Conservation (phyloP, 2,329 filamentous ascomycete genomes). For the Didymella pomorum region DNA sequence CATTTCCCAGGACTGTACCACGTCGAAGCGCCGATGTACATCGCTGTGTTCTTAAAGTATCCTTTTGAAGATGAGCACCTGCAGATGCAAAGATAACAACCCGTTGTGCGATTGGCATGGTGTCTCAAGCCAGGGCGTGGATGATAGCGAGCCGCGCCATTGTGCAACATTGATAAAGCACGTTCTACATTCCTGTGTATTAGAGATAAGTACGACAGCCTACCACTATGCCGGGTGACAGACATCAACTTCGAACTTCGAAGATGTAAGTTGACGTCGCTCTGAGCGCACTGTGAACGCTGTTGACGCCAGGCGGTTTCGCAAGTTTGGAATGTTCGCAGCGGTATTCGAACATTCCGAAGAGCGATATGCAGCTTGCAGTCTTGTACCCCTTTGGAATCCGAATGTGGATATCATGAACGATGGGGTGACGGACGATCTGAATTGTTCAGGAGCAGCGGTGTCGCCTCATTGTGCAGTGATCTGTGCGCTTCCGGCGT, state of each 20-base stretch:
- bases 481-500: constrained; percentile 2
- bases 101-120: neutral
- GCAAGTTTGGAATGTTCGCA: neutral
- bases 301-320: neutral
- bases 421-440: neutral
- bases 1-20: neutral
- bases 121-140: neutral
- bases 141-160: neutral
- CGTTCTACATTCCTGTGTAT: constrained; percentile 5
- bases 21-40: neutral
- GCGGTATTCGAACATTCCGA: neutral
- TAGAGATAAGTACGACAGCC: neutral
- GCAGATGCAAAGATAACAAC: constrained; percentile 4
- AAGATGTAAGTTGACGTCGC: neutral
- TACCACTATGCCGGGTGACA: neutral
- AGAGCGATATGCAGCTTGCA: neutral
- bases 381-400: neutral
- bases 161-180: constrained; percentile 7
- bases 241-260: neutral
- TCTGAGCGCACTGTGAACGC: constrained; percentile 2
- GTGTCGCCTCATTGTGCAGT: neutral
- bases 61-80: neutral
- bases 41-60: neutral
- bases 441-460: neutral
- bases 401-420: neutral